These are phyloP conservation scores for Neurospora cerealis DNA, from an alignment of 495 filamentous ascomycete species.

Conservation along the genomic window DNA sequence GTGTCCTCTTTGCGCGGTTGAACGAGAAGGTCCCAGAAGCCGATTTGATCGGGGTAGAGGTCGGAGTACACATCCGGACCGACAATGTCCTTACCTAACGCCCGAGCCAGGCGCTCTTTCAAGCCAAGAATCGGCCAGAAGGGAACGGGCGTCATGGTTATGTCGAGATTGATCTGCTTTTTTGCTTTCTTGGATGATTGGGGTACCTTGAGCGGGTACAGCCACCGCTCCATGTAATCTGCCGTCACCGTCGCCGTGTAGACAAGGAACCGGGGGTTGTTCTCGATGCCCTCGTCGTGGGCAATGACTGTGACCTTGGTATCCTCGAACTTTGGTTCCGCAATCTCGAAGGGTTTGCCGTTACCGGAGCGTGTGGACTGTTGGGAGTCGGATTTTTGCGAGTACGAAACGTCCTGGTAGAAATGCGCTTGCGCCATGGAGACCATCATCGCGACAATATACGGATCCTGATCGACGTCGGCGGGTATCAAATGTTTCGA, in stretches of 20 bases:
- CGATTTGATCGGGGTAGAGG: slow-evolving; percentile 14
- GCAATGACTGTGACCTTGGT: slow-evolving; percentile 32
- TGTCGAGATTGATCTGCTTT: slow-evolving; percentile 14
- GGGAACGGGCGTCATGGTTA: slow-evolving; percentile 28
- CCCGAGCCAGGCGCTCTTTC: slow-evolving; percentile 37
- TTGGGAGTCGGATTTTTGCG: slow-evolving; percentile 5
- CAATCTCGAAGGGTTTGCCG: slow-evolving; percentile 3
- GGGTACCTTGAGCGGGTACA: slow-evolving; percentile 24
- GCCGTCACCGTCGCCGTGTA: slow-evolving; percentile 32
- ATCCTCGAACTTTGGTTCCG: slow-evolving; percentile 19
- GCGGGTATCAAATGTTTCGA: slow-evolving; percentile 28
- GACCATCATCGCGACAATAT: slow-evolving; percentile 31
- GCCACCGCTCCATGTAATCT: slow-evolving; percentile 29
- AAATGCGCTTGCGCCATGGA: slow-evolving; percentile 37
- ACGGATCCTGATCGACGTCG: slow-evolving; percentile 31
- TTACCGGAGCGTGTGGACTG: slow-evolving; percentile 7
- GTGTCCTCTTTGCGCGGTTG: slow-evolving; percentile 3
- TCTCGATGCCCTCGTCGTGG: slow-evolving; percentile 21
- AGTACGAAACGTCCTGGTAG: slow-evolving; percentile 15
- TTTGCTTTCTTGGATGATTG: background rate
- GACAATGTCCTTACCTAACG: slow-evolving; percentile 31
- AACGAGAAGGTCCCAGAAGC: slow-evolving; percentile 23
- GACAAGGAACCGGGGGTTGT: slow-evolving; percentile 28
- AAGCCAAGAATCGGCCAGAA: slow-evolving; percentile 38
- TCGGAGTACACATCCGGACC: slow-evolving; percentile 23